Evolutionary conservation across 495 filamentous ascomycete species (phyloP).

Genomic region (Penicillium crystallinum): DNA sequence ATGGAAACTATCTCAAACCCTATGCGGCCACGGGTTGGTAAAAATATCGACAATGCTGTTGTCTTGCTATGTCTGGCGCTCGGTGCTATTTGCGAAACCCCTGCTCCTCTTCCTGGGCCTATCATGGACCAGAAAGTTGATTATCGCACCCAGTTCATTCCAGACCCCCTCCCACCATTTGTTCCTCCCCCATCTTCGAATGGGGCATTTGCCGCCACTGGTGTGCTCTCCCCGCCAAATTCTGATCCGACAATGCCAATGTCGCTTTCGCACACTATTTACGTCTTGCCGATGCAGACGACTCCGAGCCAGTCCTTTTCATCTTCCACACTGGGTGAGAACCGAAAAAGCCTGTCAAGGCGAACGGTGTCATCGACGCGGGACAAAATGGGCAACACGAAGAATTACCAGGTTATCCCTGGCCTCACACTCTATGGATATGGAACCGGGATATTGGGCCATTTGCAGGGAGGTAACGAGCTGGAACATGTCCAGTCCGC

Average conservation of each 20-base stretch:
- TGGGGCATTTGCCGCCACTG: conserved; percentile 9
- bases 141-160: conserved; percentile 27
- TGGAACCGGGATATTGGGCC: conserved; percentile 82
- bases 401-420: conserved; percentile 84
- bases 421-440: conserved; percentile 84
- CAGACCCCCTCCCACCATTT: conserved; percentile 14
- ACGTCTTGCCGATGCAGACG: conserved; percentile 12
- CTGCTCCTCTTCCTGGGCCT: conserved; percentile 54
- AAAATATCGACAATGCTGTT: conserved; percentile 59
- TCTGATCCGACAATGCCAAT: conserved; percentile 20
- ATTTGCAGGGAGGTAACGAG: conserved; percentile 68
- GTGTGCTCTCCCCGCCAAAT: conserved; percentile 25
- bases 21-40: conserved; percentile 24
- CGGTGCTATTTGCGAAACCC: conserved; percentile 72
- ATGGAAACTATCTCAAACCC: conserved; percentile 4
- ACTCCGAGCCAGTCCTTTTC: conserved; percentile 19
- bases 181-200: not conserved
- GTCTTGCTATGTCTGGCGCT: conserved; percentile 79
- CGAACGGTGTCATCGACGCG: conserved; percentile 9
- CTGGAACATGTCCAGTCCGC: conserved; percentile 79
- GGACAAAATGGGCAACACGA: conserved; percentile 20
- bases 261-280: conserved; percentile 16
- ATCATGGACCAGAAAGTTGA: conserved; percentile 24
- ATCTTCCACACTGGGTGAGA: conserved; percentile 14
- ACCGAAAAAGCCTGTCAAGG: conserved; percentile 7